Percentiles rank a stretch among this genome's conserved stretches.
Evolutionary conservation across 2,329 filamentous ascomycete genomes (phyloP).

Genomic region (Paracamarosporium sp.): DNA sequence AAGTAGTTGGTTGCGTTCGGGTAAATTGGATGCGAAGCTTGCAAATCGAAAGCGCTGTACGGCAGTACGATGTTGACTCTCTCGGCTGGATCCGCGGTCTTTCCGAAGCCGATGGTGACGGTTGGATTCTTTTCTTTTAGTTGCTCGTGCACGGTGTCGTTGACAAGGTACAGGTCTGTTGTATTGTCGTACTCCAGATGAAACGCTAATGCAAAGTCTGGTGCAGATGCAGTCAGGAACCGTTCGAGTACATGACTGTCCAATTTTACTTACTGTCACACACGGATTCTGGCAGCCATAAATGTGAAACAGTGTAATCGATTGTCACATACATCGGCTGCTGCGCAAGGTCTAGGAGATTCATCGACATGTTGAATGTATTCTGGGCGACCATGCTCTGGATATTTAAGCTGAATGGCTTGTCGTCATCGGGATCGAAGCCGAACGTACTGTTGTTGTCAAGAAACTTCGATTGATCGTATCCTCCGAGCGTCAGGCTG

Average conservation of each 20-base stretch:
- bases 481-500: slow-evolving; percentile 44
- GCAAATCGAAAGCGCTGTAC: slow-evolving; percentile 54
- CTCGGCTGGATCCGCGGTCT: slow-evolving; percentile 27
- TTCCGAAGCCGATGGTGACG: slow-evolving; percentile 39
- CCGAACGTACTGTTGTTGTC: slow-evolving; percentile 21
- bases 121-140: slow-evolving; percentile 35
- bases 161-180: slow-evolving; percentile 48
- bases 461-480: slow-evolving; percentile 36
- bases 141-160: slow-evolving; percentile 44
- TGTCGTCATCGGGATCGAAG: slow-evolving; percentile 24
- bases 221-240: neutral
- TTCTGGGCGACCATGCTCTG: slow-evolving; percentile 20
- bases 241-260: slow-evolving; percentile 8
- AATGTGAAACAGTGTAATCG: slow-evolving; percentile 41
- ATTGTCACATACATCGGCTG: slow-evolving; percentile 29
- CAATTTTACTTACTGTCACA: slow-evolving; percentile 30
- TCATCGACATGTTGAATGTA: slow-evolving; percentile 15
- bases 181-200: slow-evolving; percentile 45
- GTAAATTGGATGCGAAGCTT: slow-evolving; percentile 58
- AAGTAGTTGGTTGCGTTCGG: slow-evolving; percentile 70
- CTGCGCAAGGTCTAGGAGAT: slow-evolving; percentile 13
- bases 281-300: slow-evolving; percentile 42
- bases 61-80: slow-evolving; percentile 49
- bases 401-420: slow-evolving; percentile 19
- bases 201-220: slow-evolving; percentile 28